Conservation (phyloP, 139 green algal species). For the Micromonas commoda region DNA sequence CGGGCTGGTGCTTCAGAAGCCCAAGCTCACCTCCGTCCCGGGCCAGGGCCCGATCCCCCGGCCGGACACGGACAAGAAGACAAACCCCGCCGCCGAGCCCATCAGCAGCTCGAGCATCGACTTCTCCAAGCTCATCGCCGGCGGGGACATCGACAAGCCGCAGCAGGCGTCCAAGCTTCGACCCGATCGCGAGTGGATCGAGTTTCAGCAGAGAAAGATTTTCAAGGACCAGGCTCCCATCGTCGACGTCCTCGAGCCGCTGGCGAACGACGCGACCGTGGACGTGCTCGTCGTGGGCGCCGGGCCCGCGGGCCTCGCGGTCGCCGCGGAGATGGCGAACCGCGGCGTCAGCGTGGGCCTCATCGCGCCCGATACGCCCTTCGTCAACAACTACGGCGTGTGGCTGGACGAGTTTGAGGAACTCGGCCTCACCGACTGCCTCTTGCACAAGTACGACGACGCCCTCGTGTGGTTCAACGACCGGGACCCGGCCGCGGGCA, state of each 20-base stretch:
- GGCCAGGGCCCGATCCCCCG: neutral
- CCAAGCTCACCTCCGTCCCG: neutral
- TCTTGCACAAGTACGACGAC: constrained; percentile 42
- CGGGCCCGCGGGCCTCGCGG: constrained; percentile 78
- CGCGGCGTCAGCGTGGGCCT: constrained; percentile 61
- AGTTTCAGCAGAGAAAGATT: constrained; percentile 31
- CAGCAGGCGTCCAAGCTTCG: neutral
- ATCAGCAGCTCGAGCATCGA: constrained; percentile 2
- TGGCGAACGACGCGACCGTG: neutral
- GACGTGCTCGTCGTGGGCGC: constrained; percentile 57
- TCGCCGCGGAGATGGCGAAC: constrained; percentile 76
- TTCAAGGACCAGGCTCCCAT: constrained; percentile 23
- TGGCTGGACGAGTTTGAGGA: constrained; percentile 72
- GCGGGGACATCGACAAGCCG: neutral
- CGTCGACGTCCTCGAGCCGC: neutral
- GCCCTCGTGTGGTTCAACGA: constrained; percentile 63
- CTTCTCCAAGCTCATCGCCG: neutral
- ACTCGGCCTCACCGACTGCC: constrained; percentile 56
- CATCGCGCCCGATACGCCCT: constrained; percentile 63
- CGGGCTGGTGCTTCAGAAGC: neutral
- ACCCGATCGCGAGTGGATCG: constrained; percentile 26
- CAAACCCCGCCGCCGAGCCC: constrained; percentile 8
- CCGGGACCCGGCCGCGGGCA: constrained; percentile 38
- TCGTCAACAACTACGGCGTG: constrained; percentile 89
- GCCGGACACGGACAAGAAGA: neutral